Conservation (phyloP, 2,329 filamentous ascomycete species). For the Apiospora kogelbergensis region DNA sequence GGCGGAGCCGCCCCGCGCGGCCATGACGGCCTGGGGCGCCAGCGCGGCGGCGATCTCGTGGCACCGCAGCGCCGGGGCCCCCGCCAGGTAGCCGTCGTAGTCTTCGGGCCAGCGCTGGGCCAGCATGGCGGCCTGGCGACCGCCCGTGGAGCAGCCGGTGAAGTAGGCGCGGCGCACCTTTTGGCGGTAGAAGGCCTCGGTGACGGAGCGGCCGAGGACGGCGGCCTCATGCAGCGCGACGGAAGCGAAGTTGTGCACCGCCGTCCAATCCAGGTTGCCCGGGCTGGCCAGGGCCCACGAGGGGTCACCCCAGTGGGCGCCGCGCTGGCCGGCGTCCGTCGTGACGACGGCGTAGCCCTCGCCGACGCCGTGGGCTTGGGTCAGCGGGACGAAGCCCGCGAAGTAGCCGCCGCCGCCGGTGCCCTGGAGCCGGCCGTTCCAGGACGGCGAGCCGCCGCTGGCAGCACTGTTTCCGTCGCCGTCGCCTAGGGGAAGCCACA, state of each 20-base stretch:
- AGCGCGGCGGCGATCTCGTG: neutral
- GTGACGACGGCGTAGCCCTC: conserved; percentile 11
- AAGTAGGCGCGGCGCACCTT: neutral
- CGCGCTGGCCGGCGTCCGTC: conserved; percentile 4
- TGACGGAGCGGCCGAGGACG: neutral
- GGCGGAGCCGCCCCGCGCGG: neutral
- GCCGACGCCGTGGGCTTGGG: neutral
- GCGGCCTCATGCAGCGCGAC: conserved; percentile 7
- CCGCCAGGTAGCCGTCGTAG: conserved; percentile 6
- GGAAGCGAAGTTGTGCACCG: conserved; percentile 11
- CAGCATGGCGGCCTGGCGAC: conserved; percentile 3
- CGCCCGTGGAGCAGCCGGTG: conserved; percentile 7
- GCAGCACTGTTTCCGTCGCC: neutral
- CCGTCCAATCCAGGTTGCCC: conserved; percentile 12
- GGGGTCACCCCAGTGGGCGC: neutral
- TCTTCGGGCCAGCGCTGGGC: conserved; percentile 5
- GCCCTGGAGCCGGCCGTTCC: conserved; percentile 11
- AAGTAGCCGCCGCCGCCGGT: conserved; percentile 7
- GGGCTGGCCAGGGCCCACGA: conserved; percentile 2
- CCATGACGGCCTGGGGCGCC: neutral
- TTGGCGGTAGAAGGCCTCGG: neutral
- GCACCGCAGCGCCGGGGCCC: neutral
- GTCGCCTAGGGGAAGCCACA: conserved; percentile 3
- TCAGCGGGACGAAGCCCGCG: neutral
- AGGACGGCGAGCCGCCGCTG: neutral